phyloP scores from a whole-genome alignment of 495 filamentous ascomycete species.

The Daldinia bambusicola region DNA sequence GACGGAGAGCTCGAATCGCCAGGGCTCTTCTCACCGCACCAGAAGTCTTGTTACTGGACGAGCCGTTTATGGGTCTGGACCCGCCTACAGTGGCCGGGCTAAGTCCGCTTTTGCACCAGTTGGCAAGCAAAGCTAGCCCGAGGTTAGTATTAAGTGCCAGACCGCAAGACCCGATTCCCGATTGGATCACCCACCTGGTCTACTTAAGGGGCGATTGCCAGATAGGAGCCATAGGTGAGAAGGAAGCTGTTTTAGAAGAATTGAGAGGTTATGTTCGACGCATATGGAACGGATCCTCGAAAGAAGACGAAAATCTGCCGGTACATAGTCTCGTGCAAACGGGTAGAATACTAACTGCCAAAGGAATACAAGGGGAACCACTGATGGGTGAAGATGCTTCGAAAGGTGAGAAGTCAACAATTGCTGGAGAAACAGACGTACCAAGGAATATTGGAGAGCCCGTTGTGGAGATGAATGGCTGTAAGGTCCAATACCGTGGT shows the following conservation, averaged over 20 bases:
- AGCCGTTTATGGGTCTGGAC: constrained; percentile 97
- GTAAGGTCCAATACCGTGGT: constrained; percentile 80
- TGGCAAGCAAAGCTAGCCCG: constrained; percentile 72
- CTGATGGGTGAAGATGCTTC: constrained; percentile 44
- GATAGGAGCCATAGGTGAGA: constrained; percentile 66
- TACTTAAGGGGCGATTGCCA: constrained; percentile 70
- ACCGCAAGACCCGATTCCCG: constrained; percentile 84
- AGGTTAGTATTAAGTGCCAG: constrained; percentile 80
- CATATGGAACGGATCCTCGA: constrained; percentile 48
- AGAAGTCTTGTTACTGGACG: constrained; percentile 86
- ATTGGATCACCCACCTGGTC: constrained; percentile 88
- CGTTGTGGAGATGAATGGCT: constrained; percentile 86
- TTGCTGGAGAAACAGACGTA: neutral
- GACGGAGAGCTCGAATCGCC: constrained; percentile 84
- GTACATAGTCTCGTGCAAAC: constrained; percentile 63
- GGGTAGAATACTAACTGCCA: constrained; percentile 57
- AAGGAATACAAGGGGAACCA: constrained; percentile 54
- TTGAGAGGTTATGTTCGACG: constrained; percentile 57
- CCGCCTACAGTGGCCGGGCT: constrained; percentile 76
- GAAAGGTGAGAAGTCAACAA: constrained; percentile 9
- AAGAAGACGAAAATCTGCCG: constrained; percentile 53
- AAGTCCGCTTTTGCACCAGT: constrained; percentile 70
- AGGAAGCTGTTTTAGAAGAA: constrained; percentile 61
- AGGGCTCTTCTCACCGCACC: constrained; percentile 81
- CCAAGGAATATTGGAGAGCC: constrained; percentile 61